A percentile compares a stretch with the other conserved stretches of the same genome.
Evolutionary conservation across 495 filamentous ascomycete species (phyloP).

Genomic region (Xylaria curta): DNA sequence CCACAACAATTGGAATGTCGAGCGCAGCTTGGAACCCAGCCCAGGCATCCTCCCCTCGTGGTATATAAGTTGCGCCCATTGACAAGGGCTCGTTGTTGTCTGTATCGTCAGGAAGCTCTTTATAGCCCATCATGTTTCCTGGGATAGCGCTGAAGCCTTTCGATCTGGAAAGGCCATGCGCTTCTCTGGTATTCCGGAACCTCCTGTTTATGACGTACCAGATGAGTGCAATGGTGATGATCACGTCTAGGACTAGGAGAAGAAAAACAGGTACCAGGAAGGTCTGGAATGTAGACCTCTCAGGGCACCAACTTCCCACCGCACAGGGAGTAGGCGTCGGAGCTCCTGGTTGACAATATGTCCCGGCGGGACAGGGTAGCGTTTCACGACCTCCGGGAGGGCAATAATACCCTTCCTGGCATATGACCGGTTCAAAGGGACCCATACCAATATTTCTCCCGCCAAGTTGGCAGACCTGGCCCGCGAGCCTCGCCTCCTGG

Average conservation of each 20-base stretch:
- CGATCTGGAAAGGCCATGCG: conserved; percentile 25
- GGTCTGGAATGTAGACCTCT: conserved; percentile 42
- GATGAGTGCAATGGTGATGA: conserved; percentile 43
- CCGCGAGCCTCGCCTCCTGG: conserved; percentile 44
- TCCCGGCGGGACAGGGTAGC: conserved; percentile 48
- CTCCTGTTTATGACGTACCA: conserved; percentile 37
- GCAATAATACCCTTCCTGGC: conserved; percentile 52
- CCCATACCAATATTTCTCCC: conserved; percentile 47
- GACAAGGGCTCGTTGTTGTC: conserved; percentile 42
- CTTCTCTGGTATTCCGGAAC: conserved; percentile 32
- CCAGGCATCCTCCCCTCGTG: conserved; percentile 33
- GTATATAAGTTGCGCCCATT: conserved; percentile 41
- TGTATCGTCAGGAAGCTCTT: conserved; percentile 40
- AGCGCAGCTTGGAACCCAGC: conserved; percentile 48
- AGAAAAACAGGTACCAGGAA: conserved; percentile 50
- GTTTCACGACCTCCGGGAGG: conserved; percentile 43
- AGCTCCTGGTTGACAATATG: conserved; percentile 54
- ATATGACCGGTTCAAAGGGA: conserved; percentile 53
- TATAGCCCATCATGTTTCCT: conserved; percentile 33
- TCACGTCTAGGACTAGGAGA: conserved; percentile 49
- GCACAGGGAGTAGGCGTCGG: conserved; percentile 49
- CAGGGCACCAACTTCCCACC: conserved; percentile 49
- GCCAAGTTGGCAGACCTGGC: conserved; percentile 37
- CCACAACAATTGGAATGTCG: conserved; percentile 35
- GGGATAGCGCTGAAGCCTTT: conserved; percentile 29